phyloP scores from a whole-genome alignment of 495 filamentous ascomycete species.

The Staphylotrichum longicolle region DNA sequence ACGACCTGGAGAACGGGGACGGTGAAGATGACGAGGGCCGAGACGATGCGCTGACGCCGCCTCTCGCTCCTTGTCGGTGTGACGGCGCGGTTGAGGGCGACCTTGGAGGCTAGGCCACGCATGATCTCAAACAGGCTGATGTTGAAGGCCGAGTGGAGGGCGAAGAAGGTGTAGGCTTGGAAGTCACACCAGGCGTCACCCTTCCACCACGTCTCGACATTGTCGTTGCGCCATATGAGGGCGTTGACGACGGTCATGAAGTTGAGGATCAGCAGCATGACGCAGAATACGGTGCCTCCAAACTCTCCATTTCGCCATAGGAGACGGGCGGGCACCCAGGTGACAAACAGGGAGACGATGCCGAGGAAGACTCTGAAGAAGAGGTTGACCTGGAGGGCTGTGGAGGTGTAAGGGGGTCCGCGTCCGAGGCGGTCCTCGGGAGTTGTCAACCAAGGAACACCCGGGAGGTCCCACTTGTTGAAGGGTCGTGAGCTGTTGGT shows the following conservation, averaged over 20 bases:
- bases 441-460: constrained; percentile 24
- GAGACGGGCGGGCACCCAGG: constrained; percentile 54
- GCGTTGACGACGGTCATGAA: constrained; percentile 70
- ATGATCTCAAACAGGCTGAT: constrained; percentile 70
- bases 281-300: constrained; percentile 60
- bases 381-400: constrained; percentile 40
- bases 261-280: constrained; percentile 64
- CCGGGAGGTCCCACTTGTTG: constrained; percentile 12
- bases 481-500: not conserved
- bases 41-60: constrained; percentile 52
- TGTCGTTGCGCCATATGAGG: constrained; percentile 75
- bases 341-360: constrained; percentile 54
- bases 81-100: constrained; percentile 56
- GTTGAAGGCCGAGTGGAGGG: constrained; percentile 59
- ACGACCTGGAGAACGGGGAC: constrained; percentile 63
- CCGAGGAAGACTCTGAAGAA: constrained; percentile 52
- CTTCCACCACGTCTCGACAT: constrained; percentile 65
- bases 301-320: constrained; percentile 61
- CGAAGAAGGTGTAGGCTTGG: constrained; percentile 59
- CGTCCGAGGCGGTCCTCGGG: constrained; percentile 28
- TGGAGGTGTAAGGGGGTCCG: constrained; percentile 30
- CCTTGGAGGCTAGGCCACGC: constrained; percentile 71
- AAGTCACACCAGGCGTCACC: constrained; percentile 82
- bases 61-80: constrained; percentile 52
- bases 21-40: constrained; percentile 66